These are phyloP conservation scores for Nicotiana obtusifolia DNA, from an alignment of 257 asterid species.

Conservation along the genomic window DNA sequence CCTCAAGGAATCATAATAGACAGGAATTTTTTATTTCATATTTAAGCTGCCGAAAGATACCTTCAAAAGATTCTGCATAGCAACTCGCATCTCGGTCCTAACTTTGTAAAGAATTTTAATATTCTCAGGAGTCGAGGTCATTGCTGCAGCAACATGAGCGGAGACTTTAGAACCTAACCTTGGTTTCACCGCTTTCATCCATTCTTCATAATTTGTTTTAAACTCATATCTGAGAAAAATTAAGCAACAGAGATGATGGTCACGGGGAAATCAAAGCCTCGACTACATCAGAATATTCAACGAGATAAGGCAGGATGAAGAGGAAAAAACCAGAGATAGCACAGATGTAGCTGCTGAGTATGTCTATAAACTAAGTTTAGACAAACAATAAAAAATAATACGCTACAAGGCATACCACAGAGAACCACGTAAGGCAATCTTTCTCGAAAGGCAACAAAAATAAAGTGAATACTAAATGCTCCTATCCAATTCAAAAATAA, in stretches of 20 bases:
- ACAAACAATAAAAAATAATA: background rate
- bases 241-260: constrained; percentile 5
- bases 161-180: constrained; percentile 55
- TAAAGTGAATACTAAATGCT: background rate
- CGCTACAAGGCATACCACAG: background rate
- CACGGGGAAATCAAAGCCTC: constrained; percentile 2
- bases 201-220: constrained; percentile 79
- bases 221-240: constrained; percentile 67
- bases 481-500: background rate
- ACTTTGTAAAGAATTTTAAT: constrained; percentile 70
- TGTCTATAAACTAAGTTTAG: background rate
- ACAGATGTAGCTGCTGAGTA: background rate
- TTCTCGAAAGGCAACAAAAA: background rate
- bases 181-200: constrained; percentile 72
- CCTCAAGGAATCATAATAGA: constrained; percentile 1
- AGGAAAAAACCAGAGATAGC: background rate
- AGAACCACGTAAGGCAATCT: background rate
- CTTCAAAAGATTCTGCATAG: constrained; percentile 69
- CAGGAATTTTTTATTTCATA: background rate
- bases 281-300: constrained; percentile 1
- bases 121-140: constrained; percentile 50
- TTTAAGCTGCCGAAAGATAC: constrained; percentile 23
- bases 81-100: constrained; percentile 73
- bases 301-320: background rate
- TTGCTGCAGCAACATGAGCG: constrained; percentile 48